A percentile compares a stretch with the other conserved stretches of the same genome.
phyloP scores from a whole-genome alignment of 768 basidiomycete species.

The Phanerochaete carnosa region DNA sequence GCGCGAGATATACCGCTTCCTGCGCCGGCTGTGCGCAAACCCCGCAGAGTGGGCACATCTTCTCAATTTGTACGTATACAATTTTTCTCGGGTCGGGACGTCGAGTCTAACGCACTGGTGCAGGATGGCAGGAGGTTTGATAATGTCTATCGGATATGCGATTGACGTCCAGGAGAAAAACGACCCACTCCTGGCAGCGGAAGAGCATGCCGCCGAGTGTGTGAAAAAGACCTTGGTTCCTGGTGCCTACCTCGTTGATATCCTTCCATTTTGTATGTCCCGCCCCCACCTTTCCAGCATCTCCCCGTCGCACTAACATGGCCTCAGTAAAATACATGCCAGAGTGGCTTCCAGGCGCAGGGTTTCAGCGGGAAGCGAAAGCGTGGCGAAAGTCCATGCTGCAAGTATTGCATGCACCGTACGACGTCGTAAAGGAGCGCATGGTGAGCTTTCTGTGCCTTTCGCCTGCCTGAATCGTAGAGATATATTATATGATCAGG shows the following conservation, averaged over 20 bases:
- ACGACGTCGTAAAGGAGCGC: neutral
- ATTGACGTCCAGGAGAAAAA: constrained; percentile 27
- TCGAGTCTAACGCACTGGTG: neutral
- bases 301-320: neutral
- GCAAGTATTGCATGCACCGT: neutral
- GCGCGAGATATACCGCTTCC: neutral
- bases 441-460: neutral
- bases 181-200: constrained; percentile 31
- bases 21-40: neutral
- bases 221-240: constrained; percentile 8
- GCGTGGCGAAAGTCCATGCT: neutral
- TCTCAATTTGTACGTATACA: constrained; percentile 7
- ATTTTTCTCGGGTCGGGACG: neutral
- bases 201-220: constrained; percentile 21
- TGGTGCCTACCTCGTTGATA: neutral
- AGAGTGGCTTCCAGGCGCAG: constrained; percentile 5
- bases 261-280: neutral
- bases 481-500: no score
- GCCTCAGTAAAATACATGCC: constrained; percentile 11
- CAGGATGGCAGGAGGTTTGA: constrained; percentile 33
- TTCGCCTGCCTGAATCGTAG: neutral
- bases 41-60: constrained; percentile 1
- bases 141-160: constrained; percentile 35
- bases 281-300: no score
- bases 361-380: neutral